Conservation (phyloP, 106 monocot species). For the Posidonia australis region DNA sequence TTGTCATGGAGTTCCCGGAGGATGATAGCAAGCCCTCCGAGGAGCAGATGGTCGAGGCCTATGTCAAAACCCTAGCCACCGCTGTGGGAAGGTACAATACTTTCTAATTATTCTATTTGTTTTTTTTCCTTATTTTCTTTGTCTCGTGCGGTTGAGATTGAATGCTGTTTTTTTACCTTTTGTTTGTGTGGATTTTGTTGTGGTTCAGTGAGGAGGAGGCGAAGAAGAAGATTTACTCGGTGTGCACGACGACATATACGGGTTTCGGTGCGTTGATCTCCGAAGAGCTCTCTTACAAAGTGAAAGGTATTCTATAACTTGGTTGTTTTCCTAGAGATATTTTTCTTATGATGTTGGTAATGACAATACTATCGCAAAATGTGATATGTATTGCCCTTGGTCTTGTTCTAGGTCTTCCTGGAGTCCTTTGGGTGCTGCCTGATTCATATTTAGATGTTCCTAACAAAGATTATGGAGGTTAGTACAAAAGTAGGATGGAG, state of each 20-base stretch:
- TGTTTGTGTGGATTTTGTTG: neutral
- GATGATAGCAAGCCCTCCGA: conserved; percentile 55
- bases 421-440: conserved; percentile 15
- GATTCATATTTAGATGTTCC: conserved; percentile 15
- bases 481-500: neutral
- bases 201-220: conserved; percentile 73
- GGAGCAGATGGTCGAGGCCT: conserved; percentile 66
- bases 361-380: neutral
- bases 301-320: conserved; percentile 40
- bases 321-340: too few species aligned
- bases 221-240: conserved; percentile 75
- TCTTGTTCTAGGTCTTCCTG: conserved; percentile 8
- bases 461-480: conserved; percentile 22
- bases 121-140: neutral
- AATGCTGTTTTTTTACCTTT: neutral
- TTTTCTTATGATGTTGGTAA: neutral
- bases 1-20: conserved; percentile 69
- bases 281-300: conserved; percentile 80
- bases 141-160: neutral
- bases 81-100: conserved; percentile 53
- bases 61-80: conserved; percentile 71
- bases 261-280: conserved; percentile 81
- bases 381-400: neutral
- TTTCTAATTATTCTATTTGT: neutral
- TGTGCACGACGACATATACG: conserved; percentile 79